phyloP scores from a whole-genome alignment of 192 early-diverging fungal species.

The Rhizophagus clarus region DNA sequence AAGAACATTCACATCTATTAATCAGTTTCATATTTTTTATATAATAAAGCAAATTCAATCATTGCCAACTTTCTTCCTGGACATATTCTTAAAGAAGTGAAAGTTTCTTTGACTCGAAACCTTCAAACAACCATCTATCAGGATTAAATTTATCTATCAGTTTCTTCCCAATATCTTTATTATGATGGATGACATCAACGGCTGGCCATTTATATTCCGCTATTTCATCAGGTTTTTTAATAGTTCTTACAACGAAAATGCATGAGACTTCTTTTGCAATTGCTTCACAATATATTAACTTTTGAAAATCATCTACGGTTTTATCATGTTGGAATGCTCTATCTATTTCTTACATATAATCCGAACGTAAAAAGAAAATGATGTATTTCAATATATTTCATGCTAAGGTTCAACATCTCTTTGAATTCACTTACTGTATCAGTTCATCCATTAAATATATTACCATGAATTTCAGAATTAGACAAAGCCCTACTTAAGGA shows the following conservation, averaged over 20 bases:
- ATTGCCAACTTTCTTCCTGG: slow-evolving; percentile 16
- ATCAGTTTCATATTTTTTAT: neutral
- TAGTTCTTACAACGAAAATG: neutral
- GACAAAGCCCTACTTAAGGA: no score
- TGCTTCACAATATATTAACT: slow-evolving; percentile 19
- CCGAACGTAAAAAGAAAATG: neutral
- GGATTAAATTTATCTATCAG: neutral
- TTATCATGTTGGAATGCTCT: neutral
- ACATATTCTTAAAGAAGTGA: neutral
- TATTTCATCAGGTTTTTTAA: neutral
- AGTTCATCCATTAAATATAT: neutral
- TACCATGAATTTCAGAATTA: slow-evolving; percentile 5
- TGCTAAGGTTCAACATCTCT: neutral
- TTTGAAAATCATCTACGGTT: neutral
- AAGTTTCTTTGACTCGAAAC: neutral
- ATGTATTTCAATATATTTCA: neutral
- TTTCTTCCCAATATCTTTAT: neutral
- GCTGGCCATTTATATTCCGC: slow-evolving; percentile 14
- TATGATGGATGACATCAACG: neutral
- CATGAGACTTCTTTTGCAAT: neutral
- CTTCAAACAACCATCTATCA: neutral
- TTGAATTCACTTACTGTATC: slow-evolving; percentile 4
- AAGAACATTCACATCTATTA: neutral
- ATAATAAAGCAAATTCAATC: neutral
- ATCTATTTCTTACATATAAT: neutral